phyloP scores from a whole-genome alignment of 225 moss, liverwort and hornwort genomes.

The Sphagnum tenellum region DNA sequence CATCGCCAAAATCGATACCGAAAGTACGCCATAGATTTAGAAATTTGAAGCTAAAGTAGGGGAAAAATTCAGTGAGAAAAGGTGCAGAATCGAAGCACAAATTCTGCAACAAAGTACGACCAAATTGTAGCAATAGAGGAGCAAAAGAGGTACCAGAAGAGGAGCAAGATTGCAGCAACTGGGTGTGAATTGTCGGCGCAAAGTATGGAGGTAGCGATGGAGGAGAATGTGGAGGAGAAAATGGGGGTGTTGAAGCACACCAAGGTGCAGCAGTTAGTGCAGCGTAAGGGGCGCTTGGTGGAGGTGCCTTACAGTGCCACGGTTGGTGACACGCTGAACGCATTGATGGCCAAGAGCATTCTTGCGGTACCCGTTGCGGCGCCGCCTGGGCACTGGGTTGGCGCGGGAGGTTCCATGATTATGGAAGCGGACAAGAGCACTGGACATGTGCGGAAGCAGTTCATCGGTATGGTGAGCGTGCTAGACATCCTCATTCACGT shows the following conservation, averaged over 20 bases:
- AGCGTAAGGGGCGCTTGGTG: constrained; percentile 52
- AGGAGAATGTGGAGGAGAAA: too few relatives aligned
- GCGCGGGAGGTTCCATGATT: constrained; percentile 87
- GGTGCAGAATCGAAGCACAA: too few relatives aligned
- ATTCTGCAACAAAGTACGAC: too few relatives aligned
- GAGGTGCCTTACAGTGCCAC: constrained; percentile 88
- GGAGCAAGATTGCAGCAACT: too few relatives aligned
- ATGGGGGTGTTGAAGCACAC: constrained; percentile 28
- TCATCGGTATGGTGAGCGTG: constrained; percentile 94
- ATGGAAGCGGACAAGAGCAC: constrained; percentile 73
- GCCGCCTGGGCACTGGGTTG: constrained; percentile 92
- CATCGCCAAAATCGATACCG: too few relatives aligned
- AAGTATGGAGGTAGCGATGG: too few relatives aligned
- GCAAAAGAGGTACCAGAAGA: too few relatives aligned
- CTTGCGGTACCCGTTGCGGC: constrained; percentile 86
- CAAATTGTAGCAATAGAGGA: too few relatives aligned
- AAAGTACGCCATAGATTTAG: too few relatives aligned
- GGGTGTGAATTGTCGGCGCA: too few relatives aligned
- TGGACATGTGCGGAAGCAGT: constrained; percentile 76
- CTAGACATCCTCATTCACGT: constrained; percentile 79
- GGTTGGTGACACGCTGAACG: constrained; percentile 67
- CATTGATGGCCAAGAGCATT: constrained; percentile 67
- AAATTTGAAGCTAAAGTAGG: too few relatives aligned
- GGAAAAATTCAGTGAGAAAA: too few relatives aligned
- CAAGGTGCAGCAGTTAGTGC: constrained; percentile 55